Evolutionary conservation across 441 rosid species (phyloP).

Genomic region (Melastoma candidum): DNA sequence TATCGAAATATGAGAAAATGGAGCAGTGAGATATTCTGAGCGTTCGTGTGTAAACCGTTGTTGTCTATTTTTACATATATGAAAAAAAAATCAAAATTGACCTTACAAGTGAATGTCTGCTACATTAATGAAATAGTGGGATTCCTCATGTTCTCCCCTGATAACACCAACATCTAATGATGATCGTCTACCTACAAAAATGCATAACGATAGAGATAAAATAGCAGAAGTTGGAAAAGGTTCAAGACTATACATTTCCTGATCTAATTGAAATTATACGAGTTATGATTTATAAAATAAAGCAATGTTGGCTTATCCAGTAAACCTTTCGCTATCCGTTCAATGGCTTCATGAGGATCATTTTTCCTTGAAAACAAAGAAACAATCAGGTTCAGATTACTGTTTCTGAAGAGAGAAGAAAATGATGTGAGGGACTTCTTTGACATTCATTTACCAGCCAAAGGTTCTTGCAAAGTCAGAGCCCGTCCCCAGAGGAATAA

Average conservation of each 20-base stretch:
- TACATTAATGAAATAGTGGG: constrained; percentile 78
- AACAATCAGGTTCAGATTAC: neutral
- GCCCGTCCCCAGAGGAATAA: constrained; percentile 93
- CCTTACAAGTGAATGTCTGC: constrained; percentile 96
- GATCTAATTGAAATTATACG: neutral
- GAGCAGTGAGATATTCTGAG: constrained; percentile 12
- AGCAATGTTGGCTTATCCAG: constrained; percentile 2
- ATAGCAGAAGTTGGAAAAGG: neutral
- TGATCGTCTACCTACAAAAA: constrained; percentile 55
- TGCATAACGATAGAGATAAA: constrained; percentile 10
- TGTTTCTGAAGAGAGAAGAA: no score
- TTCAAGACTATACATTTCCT: neutral
- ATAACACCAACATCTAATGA: constrained; percentile 64
- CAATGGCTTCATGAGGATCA: constrained; percentile 59
- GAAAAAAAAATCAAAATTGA: constrained; percentile 13
- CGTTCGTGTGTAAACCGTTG: constrained; percentile 10
- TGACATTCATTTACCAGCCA: constrained; percentile 70
- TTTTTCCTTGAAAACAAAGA: constrained; percentile 1
- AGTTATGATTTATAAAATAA: neutral
- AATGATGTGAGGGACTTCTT: constrained; percentile 7
- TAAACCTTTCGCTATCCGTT: constrained; percentile 70
- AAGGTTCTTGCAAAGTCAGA: constrained; percentile 91
- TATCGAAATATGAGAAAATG: constrained; percentile 12
- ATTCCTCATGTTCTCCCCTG: constrained; percentile 33
- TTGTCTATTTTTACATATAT: constrained; percentile 5